Evolutionary conservation across 768 basidiomycete genomes (phyloP), one percentile per base, ranked within the genome.

Genomic region (Kwoniella heveanensis): DNA sequence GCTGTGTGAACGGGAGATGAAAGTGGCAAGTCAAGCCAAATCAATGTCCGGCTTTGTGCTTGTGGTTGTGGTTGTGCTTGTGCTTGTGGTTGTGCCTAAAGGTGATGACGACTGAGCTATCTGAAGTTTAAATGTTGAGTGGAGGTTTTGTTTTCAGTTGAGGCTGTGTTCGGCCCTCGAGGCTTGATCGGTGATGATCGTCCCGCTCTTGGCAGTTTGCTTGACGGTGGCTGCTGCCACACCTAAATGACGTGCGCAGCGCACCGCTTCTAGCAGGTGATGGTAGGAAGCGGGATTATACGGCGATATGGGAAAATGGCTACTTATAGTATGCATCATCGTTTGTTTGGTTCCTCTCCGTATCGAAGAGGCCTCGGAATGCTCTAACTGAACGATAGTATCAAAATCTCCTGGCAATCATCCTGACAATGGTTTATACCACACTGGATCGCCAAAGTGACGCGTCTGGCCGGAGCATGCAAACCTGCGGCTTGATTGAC

Each of bases 141-240:
- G 61, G 61, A 62, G 61, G 61, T 54, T 54, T 44, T 62, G 52
- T 57, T 44, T 17, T 47, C 15, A n/a, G 1, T 39, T 53, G 52
- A 26, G n/a, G 27, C n/a, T 57, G 21, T 25, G 25, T 17, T 39
- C 24, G 37, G 46, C 56, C 1, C n/a, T 26, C 46, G n/a, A 32
- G 30, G 2, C 10, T 29, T n/a, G n/a, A n/a, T n/a, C n/a, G n/a
- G n/a, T n/a, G n/a, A n/a, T 15, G 46, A 32, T 32, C 32, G 13
- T 32, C 39, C 57, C 57, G 57, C 37, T 58, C 57, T 50, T 58
- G 57, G 57, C 57, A 24, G 22, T 55, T 55, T 19, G 27, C 54
- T 36, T 32, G 6, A 9, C 8, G 26, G n/a, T 2, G 10, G 26
- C 27, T 26, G 52, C 15, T 10, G 39, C 39, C 39, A 44, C 39